Percentiles rank a stretch among this genome's conserved stretches.
Conservation (phyloP, 2,329 filamentous ascomycete genomes). For the Xylaria sp. region DNA sequence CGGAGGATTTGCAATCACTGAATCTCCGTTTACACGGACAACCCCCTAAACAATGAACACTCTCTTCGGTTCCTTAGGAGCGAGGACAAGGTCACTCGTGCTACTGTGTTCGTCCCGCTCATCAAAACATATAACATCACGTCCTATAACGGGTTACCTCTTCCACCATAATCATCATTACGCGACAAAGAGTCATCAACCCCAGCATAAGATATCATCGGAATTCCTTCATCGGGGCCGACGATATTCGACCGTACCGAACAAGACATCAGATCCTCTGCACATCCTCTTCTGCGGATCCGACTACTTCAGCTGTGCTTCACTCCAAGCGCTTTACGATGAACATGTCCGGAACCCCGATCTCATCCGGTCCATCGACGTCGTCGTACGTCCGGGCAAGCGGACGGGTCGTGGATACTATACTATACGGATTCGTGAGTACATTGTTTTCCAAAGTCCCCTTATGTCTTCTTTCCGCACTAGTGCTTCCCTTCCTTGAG, state of each 20-base stretch:
- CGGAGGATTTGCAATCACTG: background rate
- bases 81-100: slow-evolving; percentile 4
- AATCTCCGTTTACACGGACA: background rate
- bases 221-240: background rate
- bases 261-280: slow-evolving; percentile 66
- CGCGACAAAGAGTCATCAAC: background rate
- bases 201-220: background rate
- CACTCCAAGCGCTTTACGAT: slow-evolving; percentile 74
- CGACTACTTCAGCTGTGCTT: slow-evolving; percentile 86
- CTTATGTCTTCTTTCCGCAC: background rate
- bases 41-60: slow-evolving; percentile 14
- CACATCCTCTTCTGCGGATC: slow-evolving; percentile 94
- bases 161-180: background rate
- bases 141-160: background rate
- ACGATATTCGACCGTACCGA: background rate
- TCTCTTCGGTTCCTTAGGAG: slow-evolving; percentile 7
- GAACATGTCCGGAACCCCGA: slow-evolving; percentile 65
- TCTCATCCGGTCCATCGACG: slow-evolving; percentile 81
- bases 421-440: slow-evolving; percentile 70
- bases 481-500: background rate
- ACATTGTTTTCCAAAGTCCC: background rate
- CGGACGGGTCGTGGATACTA: slow-evolving; percentile 80
- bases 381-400: slow-evolving; percentile 85
- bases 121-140: background rate
- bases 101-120: background rate